These are phyloP conservation scores for Citrus trifoliata DNA, from an alignment of 345 rosid species.

Conservation along the genomic window DNA sequence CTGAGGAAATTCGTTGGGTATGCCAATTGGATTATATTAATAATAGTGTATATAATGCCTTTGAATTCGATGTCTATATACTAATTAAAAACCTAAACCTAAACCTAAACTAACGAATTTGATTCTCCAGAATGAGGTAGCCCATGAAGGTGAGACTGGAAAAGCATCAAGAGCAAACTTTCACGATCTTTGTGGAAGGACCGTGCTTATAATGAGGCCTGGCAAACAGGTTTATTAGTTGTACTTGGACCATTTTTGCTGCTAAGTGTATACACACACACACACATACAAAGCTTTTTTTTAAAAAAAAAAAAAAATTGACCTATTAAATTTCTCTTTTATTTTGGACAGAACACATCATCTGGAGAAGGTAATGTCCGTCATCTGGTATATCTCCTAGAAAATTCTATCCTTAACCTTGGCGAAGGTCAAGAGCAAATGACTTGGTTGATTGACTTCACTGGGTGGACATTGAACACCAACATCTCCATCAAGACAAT, in stretches of 20 bases:
- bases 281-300: neutral
- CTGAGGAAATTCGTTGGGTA: slow-evolving; percentile 96
- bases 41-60: too few relatives aligned
- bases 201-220: slow-evolving; percentile 92
- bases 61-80: too few relatives aligned
- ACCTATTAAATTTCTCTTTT: neutral
- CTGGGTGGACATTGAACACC: slow-evolving; percentile 66
- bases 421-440: slow-evolving; percentile 79
- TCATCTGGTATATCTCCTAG: slow-evolving; percentile 83
- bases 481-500: slow-evolving; percentile 52
- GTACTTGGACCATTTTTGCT: neutral
- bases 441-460: slow-evolving; percentile 92
- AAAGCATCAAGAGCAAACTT: slow-evolving; percentile 78
- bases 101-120: neutral
- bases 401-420: slow-evolving; percentile 81
- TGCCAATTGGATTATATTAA: neutral
- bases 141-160: slow-evolving; percentile 92
- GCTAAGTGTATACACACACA: too few relatives aligned
- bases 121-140: slow-evolving; percentile 60
- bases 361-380: slow-evolving; percentile 66
- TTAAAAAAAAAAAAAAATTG: too few relatives aligned
- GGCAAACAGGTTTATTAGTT: slow-evolving; percentile 59
- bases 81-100: too few relatives aligned
- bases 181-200: slow-evolving; percentile 69
- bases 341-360: slow-evolving; percentile 59